Evolutionary conservation across 345 rosid genomes (phyloP), one percentile per base, ranked within the genome.

Genomic region (Salix suchowensis): DNA sequence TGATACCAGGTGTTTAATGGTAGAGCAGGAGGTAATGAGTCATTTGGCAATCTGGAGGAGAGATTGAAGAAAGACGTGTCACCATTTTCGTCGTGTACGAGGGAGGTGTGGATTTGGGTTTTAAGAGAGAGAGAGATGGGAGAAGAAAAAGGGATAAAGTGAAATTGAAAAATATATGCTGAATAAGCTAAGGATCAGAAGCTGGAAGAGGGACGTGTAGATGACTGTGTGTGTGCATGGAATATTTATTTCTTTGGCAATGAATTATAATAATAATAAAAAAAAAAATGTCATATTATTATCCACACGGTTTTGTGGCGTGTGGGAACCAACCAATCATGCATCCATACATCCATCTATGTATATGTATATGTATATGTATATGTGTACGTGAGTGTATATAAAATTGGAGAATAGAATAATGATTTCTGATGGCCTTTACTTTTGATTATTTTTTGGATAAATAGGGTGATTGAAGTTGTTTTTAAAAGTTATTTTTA

Each of bases 1-100:
- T 11, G 14, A 54, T 18, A 24, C 18, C 19, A 34, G 55, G 65
- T 74, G 72, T 71, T 82, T 78, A 84, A 34, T 77, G 88, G 81
- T 89, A 92, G 74, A 91, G 87, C 26, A 92, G 94, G 72, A 89
- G 91, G 81, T 72, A 89, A 82, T 85, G 87, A 26, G 73, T 73
- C 60, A 76, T 72, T 50, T 48, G 66, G 46, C 85, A 75, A 73
- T 74, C 70, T 37, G 82, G 82, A 66, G 89, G 83, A 72, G 84
- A 81, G 85, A 87, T 60, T 68, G 88, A 83, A 72, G 86, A 80
- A 73, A 85, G 71, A 28, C 32, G 82, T 36, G 65, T 73, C 75
- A 48, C 77, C 91, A 86, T 89, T 82, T 84, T 85, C 81, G 78
- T 74, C 81, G 67, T 78, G 74, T 24, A 75, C 26, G 70, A 66